A percentile compares a stretch with the other conserved stretches of the same genome.
Conservation (phyloP, 306 rosid species). For the Corylus americana region DNA sequence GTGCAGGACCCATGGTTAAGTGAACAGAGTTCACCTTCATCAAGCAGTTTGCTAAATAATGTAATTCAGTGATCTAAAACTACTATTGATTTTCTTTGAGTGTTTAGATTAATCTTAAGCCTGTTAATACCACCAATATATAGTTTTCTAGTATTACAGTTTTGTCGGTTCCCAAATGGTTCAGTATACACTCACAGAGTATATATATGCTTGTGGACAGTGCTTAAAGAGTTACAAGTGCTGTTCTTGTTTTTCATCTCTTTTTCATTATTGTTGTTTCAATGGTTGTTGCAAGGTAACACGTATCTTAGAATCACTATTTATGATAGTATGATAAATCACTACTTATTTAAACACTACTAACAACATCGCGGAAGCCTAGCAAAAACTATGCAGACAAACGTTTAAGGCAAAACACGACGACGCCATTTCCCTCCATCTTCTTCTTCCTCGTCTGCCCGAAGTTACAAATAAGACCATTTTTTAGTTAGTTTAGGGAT, state of each 20-base stretch:
- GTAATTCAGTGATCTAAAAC: conserved; percentile 33
- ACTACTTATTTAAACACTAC: too few relatives aligned
- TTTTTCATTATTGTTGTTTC: too few relatives aligned
- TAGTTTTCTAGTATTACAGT: neutral
- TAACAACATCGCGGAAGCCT: too few relatives aligned
- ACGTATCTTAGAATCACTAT: too few relatives aligned
- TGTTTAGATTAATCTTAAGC: neutral
- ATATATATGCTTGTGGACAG: conserved; percentile 1
- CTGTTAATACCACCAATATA: neutral
- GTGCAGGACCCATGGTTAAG: conserved; percentile 81
- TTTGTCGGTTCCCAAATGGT: conserved; percentile 8
- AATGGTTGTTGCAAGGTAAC: too few relatives aligned
- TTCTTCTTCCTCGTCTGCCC: too few relatives aligned
- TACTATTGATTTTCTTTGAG: neutral
- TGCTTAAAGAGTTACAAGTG: neutral
- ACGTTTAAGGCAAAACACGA: too few relatives aligned
- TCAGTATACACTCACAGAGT: neutral
- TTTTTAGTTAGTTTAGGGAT: too few relatives aligned
- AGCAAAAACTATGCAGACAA: too few relatives aligned
- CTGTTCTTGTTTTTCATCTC: neutral
- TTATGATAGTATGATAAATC: too few relatives aligned
- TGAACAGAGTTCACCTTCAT: conserved; percentile 80
- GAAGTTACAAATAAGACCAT: too few relatives aligned
- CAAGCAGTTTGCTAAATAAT: conserved; percentile 63
- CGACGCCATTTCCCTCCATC: too few relatives aligned